Evolutionary conservation across 768 basidiomycete genomes (phyloP).

Genomic region (Russula ochroleuca): DNA sequence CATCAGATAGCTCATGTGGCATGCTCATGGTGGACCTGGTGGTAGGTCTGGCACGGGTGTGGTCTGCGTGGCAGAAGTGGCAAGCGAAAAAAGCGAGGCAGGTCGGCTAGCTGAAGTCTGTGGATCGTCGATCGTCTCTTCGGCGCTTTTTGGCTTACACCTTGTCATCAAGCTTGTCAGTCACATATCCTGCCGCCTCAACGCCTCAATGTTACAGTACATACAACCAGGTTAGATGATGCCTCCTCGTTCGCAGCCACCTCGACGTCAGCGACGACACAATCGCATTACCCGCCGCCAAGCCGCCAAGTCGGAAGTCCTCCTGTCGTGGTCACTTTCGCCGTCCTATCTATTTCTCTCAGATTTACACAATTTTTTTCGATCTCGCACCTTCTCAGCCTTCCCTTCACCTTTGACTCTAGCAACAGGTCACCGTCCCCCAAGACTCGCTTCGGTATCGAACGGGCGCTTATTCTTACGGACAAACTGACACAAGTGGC

Average conservation of each 20-base stretch:
- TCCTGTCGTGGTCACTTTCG: neutral
- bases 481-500: constrained; percentile 54
- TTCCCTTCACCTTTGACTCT: neutral
- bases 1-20: too few relatives aligned
- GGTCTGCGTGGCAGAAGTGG: too few relatives aligned
- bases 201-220: too few relatives aligned
- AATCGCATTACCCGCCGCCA: neutral
- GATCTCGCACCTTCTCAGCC: neutral
- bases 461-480: neutral
- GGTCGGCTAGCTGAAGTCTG: too few relatives aligned
- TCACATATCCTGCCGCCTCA: too few relatives aligned
- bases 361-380: neutral
- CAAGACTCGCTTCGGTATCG: neutral
- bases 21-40: too few relatives aligned
- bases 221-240: too few relatives aligned
- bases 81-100: too few relatives aligned
- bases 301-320: neutral
- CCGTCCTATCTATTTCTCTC: neutral
- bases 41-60: too few relatives aligned
- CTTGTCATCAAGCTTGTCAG: too few relatives aligned
- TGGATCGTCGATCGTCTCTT: too few relatives aligned
- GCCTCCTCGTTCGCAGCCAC: neutral
- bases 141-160: too few relatives aligned
- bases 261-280: neutral
- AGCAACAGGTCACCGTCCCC: neutral